These are phyloP conservation scores for Teunomyces funiuensis DNA, from an alignment of 805 yeast genomes.

Conservation along the genomic window DNA sequence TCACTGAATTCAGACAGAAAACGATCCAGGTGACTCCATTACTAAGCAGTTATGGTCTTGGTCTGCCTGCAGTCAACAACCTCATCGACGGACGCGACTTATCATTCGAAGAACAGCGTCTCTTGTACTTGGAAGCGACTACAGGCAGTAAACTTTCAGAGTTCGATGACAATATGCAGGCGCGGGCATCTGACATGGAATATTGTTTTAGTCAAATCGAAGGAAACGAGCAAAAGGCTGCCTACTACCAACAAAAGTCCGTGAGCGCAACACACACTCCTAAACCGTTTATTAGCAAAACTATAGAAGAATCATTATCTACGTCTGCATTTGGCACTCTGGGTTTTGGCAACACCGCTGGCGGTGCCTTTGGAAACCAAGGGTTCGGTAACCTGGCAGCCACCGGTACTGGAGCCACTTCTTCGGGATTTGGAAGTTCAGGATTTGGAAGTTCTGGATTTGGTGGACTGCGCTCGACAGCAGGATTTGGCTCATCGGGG, in stretches of 20 bases:
- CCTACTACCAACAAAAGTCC: not conserved
- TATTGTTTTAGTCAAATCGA: not conserved
- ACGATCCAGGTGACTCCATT: not conserved
- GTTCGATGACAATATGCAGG: not conserved
- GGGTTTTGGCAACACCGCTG: conserved; percentile 9
- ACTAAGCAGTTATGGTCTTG: not conserved
- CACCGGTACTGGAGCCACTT: not conserved
- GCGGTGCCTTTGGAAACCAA: conserved; percentile 12
- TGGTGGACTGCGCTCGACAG: conserved; percentile 12
- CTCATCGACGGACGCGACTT: not conserved
- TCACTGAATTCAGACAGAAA: not conserved
- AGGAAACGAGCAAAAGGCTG: not conserved
- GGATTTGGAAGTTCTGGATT: conserved; percentile 23
- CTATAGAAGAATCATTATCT: not conserved
- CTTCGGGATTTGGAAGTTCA: conserved; percentile 13
- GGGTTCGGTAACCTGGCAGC: conserved; percentile 8
- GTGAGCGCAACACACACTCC: not conserved
- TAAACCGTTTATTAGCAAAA: not conserved
- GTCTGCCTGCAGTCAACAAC: not conserved
- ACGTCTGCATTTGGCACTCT: conserved; percentile 13
- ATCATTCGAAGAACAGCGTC: not conserved
- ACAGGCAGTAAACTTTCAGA: not conserved
- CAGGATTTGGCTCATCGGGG: conserved; percentile 1
- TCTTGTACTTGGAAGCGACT: not conserved
- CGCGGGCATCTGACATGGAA: not conserved